These are phyloP conservation scores for Skeletonema menzelii DNA, from an alignment of 108 stramenopile species.

Conservation along the genomic window DNA sequence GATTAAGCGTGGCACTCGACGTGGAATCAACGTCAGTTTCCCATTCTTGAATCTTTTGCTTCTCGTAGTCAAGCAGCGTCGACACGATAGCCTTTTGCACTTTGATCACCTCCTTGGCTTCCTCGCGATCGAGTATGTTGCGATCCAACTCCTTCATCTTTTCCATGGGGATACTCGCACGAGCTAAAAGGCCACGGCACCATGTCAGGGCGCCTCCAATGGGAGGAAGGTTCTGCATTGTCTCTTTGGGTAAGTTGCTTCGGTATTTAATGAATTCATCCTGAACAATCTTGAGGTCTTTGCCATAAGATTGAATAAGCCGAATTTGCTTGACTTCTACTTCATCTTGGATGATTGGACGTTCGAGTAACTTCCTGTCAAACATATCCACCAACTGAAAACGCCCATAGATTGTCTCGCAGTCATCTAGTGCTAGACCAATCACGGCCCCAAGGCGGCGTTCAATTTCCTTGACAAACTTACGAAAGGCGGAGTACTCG, in stretches of 20 bases:
- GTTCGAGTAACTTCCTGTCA: conserved; percentile 78
- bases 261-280: conserved; percentile 81
- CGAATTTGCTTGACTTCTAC: conserved; percentile 87
- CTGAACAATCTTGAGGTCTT: conserved; percentile 84
- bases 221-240: conserved; percentile 79
- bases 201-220: conserved; percentile 85
- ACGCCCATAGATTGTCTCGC: conserved; percentile 82
- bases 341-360: conserved; percentile 91
- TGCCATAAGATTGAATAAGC: conserved; percentile 85
- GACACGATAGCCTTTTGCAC: conserved; percentile 67
- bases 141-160: conserved; percentile 81
- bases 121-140: conserved; percentile 86
- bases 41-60: conserved; percentile 81
- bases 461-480: conserved; percentile 88
- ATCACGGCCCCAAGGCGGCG: conserved; percentile 84
- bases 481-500: conserved; percentile 78
- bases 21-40: conserved; percentile 74
- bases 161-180: conserved; percentile 80
- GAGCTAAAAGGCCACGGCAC: conserved; percentile 86
- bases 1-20: conserved; percentile 76
- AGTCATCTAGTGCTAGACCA: conserved; percentile 88
- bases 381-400: conserved; percentile 89
- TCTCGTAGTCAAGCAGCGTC: conserved; percentile 78
- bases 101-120: conserved; percentile 88
- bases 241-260: conserved; percentile 61